phyloP scores from a whole-genome alignment of 257 asterid species.

The Jasminum sambac region DNA sequence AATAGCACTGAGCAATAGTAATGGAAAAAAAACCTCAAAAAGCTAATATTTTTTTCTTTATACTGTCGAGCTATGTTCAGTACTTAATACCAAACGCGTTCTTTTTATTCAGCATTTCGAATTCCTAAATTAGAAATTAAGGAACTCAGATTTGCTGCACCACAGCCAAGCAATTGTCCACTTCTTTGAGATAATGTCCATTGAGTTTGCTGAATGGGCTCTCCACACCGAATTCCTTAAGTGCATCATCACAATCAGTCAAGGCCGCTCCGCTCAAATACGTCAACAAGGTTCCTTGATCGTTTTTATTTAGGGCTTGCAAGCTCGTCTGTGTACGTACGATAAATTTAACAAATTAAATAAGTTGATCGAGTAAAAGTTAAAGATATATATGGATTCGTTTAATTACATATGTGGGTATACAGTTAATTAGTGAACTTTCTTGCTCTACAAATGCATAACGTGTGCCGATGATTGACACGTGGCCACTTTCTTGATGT shows the following conservation, averaged over 20 bases:
- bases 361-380: background rate
- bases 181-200: background rate
- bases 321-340: background rate
- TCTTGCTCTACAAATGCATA: too few relatives aligned
- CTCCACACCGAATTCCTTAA: background rate
- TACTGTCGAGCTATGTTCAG: background rate
- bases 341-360: background rate
- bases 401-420: too few relatives aligned
- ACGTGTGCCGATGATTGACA: too few relatives aligned
- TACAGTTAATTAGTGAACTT: too few relatives aligned
- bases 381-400: too few relatives aligned
- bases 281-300: background rate
- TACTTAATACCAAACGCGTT: background rate
- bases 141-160: background rate
- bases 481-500: too few relatives aligned
- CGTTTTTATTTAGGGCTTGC: background rate
- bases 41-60: background rate
- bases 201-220: background rate
- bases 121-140: background rate
- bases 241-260: conserved; percentile 20
- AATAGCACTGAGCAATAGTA: background rate
- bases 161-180: conserved; percentile 26
- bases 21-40: background rate
- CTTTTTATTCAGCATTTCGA: background rate
- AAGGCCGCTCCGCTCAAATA: conserved; percentile 13